Conservation (phyloP, 2,329 filamentous ascomycete species). For the Pyrenochaeta sp. region DNA sequence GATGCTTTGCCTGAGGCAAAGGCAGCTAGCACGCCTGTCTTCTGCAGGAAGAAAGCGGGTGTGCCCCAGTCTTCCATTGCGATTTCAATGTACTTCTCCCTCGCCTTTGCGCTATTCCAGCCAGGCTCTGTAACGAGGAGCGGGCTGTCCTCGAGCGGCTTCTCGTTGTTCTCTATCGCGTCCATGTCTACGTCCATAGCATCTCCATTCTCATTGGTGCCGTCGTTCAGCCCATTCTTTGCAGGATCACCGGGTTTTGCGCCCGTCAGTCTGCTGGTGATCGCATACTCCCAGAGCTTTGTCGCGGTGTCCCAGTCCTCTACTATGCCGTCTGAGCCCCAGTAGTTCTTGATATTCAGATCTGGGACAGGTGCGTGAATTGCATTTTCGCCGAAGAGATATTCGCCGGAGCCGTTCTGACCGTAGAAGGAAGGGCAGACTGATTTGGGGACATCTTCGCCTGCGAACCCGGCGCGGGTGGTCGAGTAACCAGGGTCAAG, state of each 20-base stretch:
- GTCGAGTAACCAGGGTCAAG: conserved; percentile 93
- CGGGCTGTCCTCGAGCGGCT: conserved; percentile 86
- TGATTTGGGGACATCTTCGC: conserved; percentile 96
- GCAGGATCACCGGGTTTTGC: conserved; percentile 72
- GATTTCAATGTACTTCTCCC: conserved; percentile 94
- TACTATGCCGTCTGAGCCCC: conserved; percentile 86
- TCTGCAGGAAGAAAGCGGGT: conserved; percentile 92
- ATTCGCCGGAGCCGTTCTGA: conserved; percentile 58
- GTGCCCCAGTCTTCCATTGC: conserved; percentile 97
- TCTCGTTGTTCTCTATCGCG: conserved; percentile 69
- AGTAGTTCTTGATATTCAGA: conserved; percentile 90
- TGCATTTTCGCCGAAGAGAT: conserved; percentile 88
- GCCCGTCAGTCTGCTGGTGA: conserved; percentile 87
- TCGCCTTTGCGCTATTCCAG: conserved; percentile 86
- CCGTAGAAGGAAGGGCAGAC: conserved; percentile 93
- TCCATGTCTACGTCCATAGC: conserved; percentile 64
- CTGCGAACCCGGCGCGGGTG: conserved; percentile 93
- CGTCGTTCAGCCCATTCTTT: conserved; percentile 82
- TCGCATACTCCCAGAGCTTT: conserved; percentile 90
- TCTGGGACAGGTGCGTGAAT: conserved; percentile 78
- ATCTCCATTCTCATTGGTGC: conserved; percentile 61
- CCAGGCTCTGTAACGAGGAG: conserved; percentile 92
- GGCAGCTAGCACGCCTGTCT: conserved; percentile 87
- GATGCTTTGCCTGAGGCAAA: conserved; percentile 94
- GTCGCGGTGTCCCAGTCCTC: conserved; percentile 95